These are phyloP conservation scores for Paecilomyces niveus DNA, from an alignment of 2,329 filamentous ascomycete species.

Conservation along the genomic window DNA sequence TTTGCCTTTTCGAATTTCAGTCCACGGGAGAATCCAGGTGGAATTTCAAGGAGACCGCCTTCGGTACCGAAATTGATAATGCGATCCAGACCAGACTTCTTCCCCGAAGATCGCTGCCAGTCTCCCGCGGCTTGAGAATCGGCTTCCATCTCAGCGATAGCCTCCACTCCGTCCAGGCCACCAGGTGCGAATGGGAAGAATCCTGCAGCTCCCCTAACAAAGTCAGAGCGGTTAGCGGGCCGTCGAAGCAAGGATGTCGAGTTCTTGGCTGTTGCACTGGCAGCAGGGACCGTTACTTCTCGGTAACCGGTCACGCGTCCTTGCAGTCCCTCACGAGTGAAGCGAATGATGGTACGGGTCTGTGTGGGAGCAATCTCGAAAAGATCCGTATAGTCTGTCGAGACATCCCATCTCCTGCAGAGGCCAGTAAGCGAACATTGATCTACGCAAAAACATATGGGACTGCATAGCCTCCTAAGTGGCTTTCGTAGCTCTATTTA, in stretches of 20 bases:
- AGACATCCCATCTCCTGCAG: conserved; percentile 67
- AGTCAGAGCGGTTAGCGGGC: conserved; percentile 78
- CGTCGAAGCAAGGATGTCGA: conserved; percentile 84
- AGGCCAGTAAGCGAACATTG: neutral
- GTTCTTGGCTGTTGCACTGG: conserved; percentile 87
- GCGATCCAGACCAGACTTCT: conserved; percentile 58
- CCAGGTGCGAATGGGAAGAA: conserved; percentile 94
- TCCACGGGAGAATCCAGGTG: conserved; percentile 75
- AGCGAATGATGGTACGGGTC: conserved; percentile 88
- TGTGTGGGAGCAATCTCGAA: conserved; percentile 86
- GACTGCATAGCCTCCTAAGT: neutral
- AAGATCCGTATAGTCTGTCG: conserved; percentile 72
- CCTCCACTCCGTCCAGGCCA: conserved; percentile 79
- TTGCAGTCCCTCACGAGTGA: conserved; percentile 83
- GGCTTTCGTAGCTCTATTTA: neutral
- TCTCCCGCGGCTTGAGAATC: conserved; percentile 54
- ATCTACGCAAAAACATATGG: neutral
- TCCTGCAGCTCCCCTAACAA: conserved; percentile 84
- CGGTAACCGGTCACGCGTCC: conserved; percentile 88
- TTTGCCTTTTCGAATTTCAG: conserved; percentile 61
- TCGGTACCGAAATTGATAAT: conserved; percentile 77
- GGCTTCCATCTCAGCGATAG: conserved; percentile 75
- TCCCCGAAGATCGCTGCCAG: conserved; percentile 28
- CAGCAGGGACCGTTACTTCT: conserved; percentile 85
- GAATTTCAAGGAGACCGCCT: conserved; percentile 69